phyloP scores from a whole-genome alignment of 176 grass and related monocot genomes.

The Triticum turgidum region DNA sequence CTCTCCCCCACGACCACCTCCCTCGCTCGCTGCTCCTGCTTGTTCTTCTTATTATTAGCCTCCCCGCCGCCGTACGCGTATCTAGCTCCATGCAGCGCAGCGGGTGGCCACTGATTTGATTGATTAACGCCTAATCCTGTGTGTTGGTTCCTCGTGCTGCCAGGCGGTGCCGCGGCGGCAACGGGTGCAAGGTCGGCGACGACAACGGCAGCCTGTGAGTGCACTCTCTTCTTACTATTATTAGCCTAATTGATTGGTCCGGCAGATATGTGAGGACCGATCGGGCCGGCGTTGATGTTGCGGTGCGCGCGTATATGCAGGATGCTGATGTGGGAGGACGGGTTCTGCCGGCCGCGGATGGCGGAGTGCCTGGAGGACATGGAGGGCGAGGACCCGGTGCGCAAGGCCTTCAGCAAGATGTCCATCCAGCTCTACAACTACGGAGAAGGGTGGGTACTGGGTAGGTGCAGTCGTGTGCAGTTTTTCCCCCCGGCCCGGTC shows the following conservation, averaged over 20 bases:
- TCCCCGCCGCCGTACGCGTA: not conserved
- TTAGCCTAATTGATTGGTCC: not conserved
- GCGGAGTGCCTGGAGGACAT: constrained; percentile 91
- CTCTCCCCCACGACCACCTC: not conserved
- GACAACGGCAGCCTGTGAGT: constrained; percentile 98
- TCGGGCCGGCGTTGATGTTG: not conserved
- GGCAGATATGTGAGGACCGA: not conserved
- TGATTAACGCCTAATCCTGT: not conserved
- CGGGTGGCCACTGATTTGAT: too few species aligned
- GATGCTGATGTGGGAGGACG: constrained; percentile 99
- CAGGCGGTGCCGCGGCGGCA: constrained; percentile 91
- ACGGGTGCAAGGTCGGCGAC: constrained; percentile 96
- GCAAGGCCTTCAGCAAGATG: constrained; percentile 99
- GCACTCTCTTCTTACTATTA: not conserved
- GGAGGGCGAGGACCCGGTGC: constrained; percentile 88
- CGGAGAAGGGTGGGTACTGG: constrained; percentile 99
- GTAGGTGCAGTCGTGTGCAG: constrained; percentile 76
- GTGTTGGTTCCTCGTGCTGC: not conserved
- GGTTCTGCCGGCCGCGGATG: constrained; percentile 73
- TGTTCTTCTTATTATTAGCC: not conserved
- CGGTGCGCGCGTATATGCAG: constrained; percentile 1
- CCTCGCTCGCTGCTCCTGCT: not conserved
- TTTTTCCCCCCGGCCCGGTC: not conserved
- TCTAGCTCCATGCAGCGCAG: not conserved
- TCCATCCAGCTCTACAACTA: constrained; percentile 99